Conservation (phyloP, 2,329 filamentous ascomycete genomes). For the Venturia effusa region DNA sequence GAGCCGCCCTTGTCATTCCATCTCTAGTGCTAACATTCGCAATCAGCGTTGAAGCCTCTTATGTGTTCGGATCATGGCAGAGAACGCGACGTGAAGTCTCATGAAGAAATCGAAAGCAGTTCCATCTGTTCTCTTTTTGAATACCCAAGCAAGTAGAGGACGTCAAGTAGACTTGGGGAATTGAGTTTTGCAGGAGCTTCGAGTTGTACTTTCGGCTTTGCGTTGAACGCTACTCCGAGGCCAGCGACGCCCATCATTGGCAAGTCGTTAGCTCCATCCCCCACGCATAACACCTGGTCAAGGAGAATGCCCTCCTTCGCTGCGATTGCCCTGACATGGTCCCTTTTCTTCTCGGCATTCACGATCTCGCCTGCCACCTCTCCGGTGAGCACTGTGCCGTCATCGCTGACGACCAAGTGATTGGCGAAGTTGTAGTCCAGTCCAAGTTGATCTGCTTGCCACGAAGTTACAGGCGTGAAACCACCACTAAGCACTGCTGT, state of each 20-base stretch:
- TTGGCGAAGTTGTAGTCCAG: slow-evolving; percentile 88
- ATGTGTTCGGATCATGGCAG: neutral
- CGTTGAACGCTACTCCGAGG: slow-evolving; percentile 72
- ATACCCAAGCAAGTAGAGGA: slow-evolving; percentile 66
- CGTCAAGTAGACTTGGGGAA: slow-evolving; percentile 55
- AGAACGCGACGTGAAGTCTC: neutral
- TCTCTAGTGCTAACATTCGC: neutral
- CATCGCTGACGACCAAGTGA: slow-evolving; percentile 56
- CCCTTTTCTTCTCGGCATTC: slow-evolving; percentile 62
- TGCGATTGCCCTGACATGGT: slow-evolving; percentile 61
- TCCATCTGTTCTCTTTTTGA: slow-evolving; percentile 50
- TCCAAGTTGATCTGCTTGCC: slow-evolving; percentile 70
- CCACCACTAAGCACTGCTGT: slow-evolving; percentile 88
- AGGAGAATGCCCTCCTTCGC: slow-evolving; percentile 53
- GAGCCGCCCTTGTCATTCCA: neutral
- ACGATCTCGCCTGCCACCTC: slow-evolving; percentile 64
- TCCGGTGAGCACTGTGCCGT: slow-evolving; percentile 50
- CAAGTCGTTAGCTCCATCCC: slow-evolving; percentile 75
- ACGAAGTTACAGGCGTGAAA: slow-evolving; percentile 78
- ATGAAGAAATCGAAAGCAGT: slow-evolving; percentile 22
- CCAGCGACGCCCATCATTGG: slow-evolving; percentile 69
- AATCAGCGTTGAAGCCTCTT: neutral
- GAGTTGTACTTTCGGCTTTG: slow-evolving; percentile 72
- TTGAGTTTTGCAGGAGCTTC: slow-evolving; percentile 65
- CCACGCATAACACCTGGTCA: slow-evolving; percentile 61